A percentile compares a stretch with the other conserved stretches of the same genome.
Evolutionary conservation across 352 stramenopile genomes (phyloP).

Genomic region (Phytophthora boehmeriae): DNA sequence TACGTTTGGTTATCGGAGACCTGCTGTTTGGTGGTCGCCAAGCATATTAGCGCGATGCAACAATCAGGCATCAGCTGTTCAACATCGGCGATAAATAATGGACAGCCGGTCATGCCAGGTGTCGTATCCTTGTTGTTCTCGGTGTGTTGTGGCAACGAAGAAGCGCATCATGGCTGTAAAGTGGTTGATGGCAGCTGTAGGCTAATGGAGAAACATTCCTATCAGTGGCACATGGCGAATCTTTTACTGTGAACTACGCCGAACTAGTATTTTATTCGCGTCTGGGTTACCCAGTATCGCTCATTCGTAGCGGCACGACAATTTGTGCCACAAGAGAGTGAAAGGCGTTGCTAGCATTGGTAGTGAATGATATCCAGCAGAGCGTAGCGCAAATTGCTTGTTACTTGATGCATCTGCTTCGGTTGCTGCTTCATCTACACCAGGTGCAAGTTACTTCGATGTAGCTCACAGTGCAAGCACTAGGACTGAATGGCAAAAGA

Average conservation of each 20-base stretch:
- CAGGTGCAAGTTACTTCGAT: not conserved
- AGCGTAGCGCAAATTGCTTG: too few relatives aligned
- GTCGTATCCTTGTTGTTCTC: not conserved
- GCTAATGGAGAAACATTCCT: not conserved
- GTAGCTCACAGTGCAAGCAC: slow-evolving; percentile 48
- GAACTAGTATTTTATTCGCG: slow-evolving; percentile 17
- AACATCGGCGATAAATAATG: not conserved
- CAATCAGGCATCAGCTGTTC: not conserved
- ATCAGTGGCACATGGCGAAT: not conserved
- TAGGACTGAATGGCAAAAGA: slow-evolving; percentile 71
- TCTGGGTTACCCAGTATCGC: slow-evolving; percentile 13
- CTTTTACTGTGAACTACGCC: slow-evolving; percentile 2
- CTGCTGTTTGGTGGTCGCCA: slow-evolving; percentile 2
- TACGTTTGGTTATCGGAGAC: slow-evolving; percentile 1
- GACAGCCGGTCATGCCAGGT: not conserved
- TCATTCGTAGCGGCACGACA: slow-evolving; percentile 13
- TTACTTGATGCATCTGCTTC: too few relatives aligned
- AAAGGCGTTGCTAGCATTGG: too few relatives aligned
- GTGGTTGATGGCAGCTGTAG: slow-evolving; percentile 12
- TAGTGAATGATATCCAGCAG: too few relatives aligned
- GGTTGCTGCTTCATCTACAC: not conserved
- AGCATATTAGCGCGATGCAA: not conserved
- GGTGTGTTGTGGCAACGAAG: not conserved
- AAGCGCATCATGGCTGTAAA: not conserved
- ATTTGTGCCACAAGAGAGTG: not conserved